phyloP scores from a whole-genome alignment of 306 rosid genomes.

The Styphnolobium japonicum region DNA sequence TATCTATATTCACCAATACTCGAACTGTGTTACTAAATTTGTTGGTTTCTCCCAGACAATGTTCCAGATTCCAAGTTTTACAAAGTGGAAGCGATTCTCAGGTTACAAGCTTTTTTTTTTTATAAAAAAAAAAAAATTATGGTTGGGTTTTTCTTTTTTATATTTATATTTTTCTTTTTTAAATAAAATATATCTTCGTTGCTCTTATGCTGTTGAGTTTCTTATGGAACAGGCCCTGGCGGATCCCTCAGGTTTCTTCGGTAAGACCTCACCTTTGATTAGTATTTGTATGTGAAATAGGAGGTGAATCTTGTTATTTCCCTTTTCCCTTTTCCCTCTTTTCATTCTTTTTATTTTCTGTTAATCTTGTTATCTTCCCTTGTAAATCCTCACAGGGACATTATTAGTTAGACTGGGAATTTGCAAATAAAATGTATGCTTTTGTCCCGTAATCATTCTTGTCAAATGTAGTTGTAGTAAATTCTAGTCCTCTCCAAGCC shows the following conservation, averaged over 20 bases:
- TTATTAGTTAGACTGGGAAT: neutral
- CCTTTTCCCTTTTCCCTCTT: neutral
- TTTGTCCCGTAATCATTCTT: neutral
- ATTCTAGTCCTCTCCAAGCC: no score
- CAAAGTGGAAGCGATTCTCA: slow-evolving; percentile 91
- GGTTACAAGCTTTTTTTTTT: slow-evolving; percentile 36
- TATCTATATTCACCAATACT: neutral
- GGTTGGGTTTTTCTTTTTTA: no score
- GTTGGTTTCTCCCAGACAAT: slow-evolving; percentile 40
- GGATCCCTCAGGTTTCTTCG: slow-evolving; percentile 73
- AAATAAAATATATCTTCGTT: slow-evolving; percentile 1
- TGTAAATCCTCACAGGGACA: neutral
- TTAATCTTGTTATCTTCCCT: no score
- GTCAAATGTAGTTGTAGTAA: neutral
- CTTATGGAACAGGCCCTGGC: slow-evolving; percentile 76
- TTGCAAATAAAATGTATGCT: neutral
- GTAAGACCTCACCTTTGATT: slow-evolving; percentile 42
- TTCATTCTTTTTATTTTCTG: no score
- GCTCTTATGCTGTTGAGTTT: slow-evolving; percentile 37
- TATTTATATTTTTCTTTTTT: no score
- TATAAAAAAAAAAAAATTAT: no score
- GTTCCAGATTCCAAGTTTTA: slow-evolving; percentile 71
- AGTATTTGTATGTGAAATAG: neutral
- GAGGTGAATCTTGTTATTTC: neutral
- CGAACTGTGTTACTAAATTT: neutral